Evolutionary conservation across 208 protist genomes (phyloP), one percentile per base, ranked within the genome.

Genomic region (Leishmania tropica): DNA sequence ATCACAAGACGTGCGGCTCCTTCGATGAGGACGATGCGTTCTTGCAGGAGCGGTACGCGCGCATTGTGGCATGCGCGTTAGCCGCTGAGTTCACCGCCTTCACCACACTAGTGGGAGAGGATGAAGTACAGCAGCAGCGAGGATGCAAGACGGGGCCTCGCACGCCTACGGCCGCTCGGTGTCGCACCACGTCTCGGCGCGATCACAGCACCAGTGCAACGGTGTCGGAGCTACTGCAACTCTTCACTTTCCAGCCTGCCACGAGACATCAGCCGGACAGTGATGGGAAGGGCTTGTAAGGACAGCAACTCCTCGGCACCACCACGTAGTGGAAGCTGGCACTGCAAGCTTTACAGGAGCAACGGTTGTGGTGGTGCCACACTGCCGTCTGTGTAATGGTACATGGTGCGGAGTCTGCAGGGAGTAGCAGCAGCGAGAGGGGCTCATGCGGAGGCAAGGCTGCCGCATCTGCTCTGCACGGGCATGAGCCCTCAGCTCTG

Each of bases 141-240:
- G 24, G 24, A 35, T 24, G 4, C 17, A 37, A 65, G 31, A n/a
- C 70, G 24, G 4, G 40, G 13, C 1, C 42, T 53, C 28, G 40
- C 7, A 37, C 70, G 42, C 28, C 70, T 53, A 31, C 47, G 28
- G 45, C 45, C 2, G 35, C 70, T 54, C 45, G 28, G 42, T 54
- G 45, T 28, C 70, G 45, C 70, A 74, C 42, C 24, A 74, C 70
- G 51, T 19, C 70, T 62, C 73, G 2, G 35, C 48, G 62, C 73
- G 75, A 86, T 53, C 58, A 56, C 40, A 83, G 78, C 7, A 80
- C 83, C 19, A 82, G 82, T 64, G 80, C 74, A 13, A 53, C 76
- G 19, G 86, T 89, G 51, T 68, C 53, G 21, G 75, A 87, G 67
- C 79, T 89, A 24, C 84, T 89, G 71, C 72, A 75, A 10, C 74